phyloP scores from a whole-genome alignment of 345 rosid genomes.

The Durio zibethinus region DNA sequence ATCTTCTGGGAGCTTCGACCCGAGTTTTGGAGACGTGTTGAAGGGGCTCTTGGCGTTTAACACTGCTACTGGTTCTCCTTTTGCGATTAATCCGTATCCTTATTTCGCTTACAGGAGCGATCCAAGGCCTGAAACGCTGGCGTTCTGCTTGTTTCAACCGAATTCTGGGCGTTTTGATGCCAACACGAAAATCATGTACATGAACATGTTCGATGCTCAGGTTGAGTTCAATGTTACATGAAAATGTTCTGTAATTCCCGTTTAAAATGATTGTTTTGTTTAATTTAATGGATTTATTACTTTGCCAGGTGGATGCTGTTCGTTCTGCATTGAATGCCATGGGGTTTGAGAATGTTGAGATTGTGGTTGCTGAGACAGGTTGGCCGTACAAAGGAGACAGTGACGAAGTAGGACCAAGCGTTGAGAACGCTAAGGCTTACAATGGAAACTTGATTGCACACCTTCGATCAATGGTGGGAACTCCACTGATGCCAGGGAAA shows the following conservation, averaged over 20 bases:
- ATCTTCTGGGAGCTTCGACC: constrained; percentile 54
- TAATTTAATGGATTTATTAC: neutral
- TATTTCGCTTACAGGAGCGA: constrained; percentile 76
- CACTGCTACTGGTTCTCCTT: constrained; percentile 70
- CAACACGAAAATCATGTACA: constrained; percentile 69
- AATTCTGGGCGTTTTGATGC: constrained; percentile 70
- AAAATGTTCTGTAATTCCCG: constrained; percentile 7
- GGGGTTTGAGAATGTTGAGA: constrained; percentile 77
- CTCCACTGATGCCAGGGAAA: constrained; percentile 91
- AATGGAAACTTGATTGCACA: constrained; percentile 79
- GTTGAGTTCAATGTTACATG: constrained; percentile 27
- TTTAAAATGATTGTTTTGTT: neutral
- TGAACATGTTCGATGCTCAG: constrained; percentile 98
- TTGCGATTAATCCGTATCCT: constrained; percentile 78
- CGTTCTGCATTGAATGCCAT: constrained; percentile 57
- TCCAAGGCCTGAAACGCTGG: constrained; percentile 70
- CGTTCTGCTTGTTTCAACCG: constrained; percentile 77
- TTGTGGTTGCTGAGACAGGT: constrained; percentile 91
- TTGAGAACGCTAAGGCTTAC: constrained; percentile 86
- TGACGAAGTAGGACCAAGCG: constrained; percentile 59
- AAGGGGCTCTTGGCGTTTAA: constrained; percentile 65
- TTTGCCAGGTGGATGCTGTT: constrained; percentile 74
- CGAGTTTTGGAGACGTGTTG: constrained; percentile 48
- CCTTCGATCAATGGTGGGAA: constrained; percentile 69
- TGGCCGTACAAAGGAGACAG: constrained; percentile 94